Evolutionary conservation across 805 yeast species (phyloP), one percentile per base, ranked within the genome.

Genomic region (Saccharomycopsis oosterbeekiorum): DNA sequence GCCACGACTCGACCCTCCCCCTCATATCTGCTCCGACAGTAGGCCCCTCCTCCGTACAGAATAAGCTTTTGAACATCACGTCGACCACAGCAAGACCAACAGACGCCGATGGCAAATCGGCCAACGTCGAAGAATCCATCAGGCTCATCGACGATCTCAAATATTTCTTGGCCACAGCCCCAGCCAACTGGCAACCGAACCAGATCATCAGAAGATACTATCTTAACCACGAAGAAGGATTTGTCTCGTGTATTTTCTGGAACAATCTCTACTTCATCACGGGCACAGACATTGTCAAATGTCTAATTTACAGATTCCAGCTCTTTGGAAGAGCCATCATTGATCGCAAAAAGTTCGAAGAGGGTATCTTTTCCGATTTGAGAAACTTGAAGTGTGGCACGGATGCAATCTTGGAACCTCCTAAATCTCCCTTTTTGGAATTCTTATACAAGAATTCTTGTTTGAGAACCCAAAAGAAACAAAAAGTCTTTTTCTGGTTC

Each of bases 401-500:
- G 4, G 93, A 90, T 75, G 97, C 98, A 14, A 80, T 89, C 4
- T 76, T 93, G 62, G 98, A 93, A 71, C 83, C 82, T 56, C 97
- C 98, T 15, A 84, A 88, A 70, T 89, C 96, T 0, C 85, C 84
- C 41, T 91, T 93, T 70, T 77, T 93, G 63, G 88, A 86, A 65
- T 91, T 93, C 68, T 76, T 93, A 34, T 90, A 88, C 74, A 88
- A 86, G 69, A 89, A 93, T 70, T 84, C 85, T 65, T 93, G 98
- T 70, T 77, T 93, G 29, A 80, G 97, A 67, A 93, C 99, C 0
- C 97, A 93, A 69, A 93, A 93, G 79, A 93, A 94, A 69, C 99
- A 93, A 71, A 93, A 94, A 70, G 97, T 93, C 53, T 93, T 93
- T 71, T 90, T 87, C 72, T 94, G 98, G 98, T 91, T 88, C 71